Evolutionary conservation across 768 basidiomycete species (phyloP).

Genomic region (Steccherinum ochraceum): DNA sequence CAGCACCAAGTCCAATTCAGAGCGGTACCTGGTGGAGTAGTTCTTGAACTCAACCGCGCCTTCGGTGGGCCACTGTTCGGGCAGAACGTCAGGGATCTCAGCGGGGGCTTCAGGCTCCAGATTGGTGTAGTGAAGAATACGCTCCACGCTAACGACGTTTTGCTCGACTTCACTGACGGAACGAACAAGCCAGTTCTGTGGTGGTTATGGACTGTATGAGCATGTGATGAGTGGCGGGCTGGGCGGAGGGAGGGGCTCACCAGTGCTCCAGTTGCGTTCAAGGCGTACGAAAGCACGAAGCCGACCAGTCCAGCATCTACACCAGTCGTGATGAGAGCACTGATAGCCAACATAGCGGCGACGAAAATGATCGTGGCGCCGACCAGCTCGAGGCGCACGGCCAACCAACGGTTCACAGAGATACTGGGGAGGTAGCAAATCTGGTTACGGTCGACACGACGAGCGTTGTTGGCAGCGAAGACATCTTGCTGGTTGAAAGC

Average conservation of each 20-base stretch:
- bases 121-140: conserved; percentile 76
- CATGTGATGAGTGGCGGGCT: too few species aligned
- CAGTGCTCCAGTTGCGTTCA: conserved; percentile 78
- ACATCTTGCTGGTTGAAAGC: conserved; percentile 67
- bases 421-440: conserved; percentile 59
- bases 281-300: conserved; percentile 76
- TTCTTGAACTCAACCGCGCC: conserved; percentile 71
- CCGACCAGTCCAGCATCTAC: conserved; percentile 89
- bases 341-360: conserved; percentile 59
- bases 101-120: conserved; percentile 69
- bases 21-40: conserved; percentile 75
- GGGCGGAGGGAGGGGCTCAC: conserved; percentile 45
- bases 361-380: conserved; percentile 76
- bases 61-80: conserved; percentile 62
- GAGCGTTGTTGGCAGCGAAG: conserved; percentile 64
- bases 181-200: conserved; percentile 76
- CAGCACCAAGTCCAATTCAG: conserved; percentile 76
- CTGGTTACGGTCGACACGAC: conserved; percentile 80
- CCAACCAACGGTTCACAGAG: conserved; percentile 78
- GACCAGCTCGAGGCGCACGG: conserved; percentile 77
- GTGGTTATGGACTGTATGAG: conserved; percentile 5
- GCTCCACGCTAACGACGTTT: conserved; percentile 85
- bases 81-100: conserved; percentile 55
- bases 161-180: conserved; percentile 86
- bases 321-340: conserved; percentile 64